phyloP scores from a whole-genome alignment of 1,139 yeast genomes.

The Hansenula sp. region DNA sequence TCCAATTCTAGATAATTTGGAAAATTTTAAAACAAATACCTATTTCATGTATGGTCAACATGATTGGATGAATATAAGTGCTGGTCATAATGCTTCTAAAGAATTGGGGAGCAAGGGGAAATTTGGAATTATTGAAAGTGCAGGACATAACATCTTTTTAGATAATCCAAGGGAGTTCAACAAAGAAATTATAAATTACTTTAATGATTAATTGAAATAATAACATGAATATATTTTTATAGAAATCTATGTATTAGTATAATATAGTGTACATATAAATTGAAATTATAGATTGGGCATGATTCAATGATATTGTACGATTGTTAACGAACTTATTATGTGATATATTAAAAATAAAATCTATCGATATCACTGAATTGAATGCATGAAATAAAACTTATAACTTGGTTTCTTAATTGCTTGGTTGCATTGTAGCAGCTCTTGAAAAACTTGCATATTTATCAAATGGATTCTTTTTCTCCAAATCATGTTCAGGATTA shows the following conservation, averaged over 20 bases:
- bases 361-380: no score
- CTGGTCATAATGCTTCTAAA: constrained; percentile 47
- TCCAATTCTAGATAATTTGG: constrained; percentile 68
- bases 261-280: not conserved
- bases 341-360: not conserved
- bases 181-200: constrained; percentile 39
- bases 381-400: not conserved
- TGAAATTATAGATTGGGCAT: not conserved
- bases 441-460: constrained; percentile 58
- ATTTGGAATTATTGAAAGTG: constrained; percentile 44
- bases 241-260: not conserved
- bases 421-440: constrained; percentile 21
- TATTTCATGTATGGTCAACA: constrained; percentile 72
- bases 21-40: constrained; percentile 35
- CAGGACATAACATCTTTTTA: constrained; percentile 79
- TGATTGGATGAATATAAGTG: constrained; percentile 83
- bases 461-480: constrained; percentile 58
- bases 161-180: constrained; percentile 71
- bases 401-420: no score
- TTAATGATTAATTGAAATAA: constrained; percentile 13
- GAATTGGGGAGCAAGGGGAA: constrained; percentile 23
- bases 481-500: constrained; percentile 64
- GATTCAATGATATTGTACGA: not conserved
- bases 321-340: no score
- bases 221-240: not conserved